Conservation (phyloP, 805 yeast species). For the Myxozyma neglecta region DNA sequence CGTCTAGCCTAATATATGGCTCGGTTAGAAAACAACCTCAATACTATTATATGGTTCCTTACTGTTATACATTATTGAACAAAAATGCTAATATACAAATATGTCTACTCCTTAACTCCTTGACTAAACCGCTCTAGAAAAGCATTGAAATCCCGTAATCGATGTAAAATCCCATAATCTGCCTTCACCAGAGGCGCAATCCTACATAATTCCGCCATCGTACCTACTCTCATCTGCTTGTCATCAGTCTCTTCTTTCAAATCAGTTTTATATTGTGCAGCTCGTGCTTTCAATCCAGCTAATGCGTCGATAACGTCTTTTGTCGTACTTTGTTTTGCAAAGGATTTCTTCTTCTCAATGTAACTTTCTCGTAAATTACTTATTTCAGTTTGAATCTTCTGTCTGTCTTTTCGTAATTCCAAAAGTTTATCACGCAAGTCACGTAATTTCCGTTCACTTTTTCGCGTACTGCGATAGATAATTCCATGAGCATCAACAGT, state of each 20-base stretch:
- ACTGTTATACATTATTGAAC: no score
- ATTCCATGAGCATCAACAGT: constrained; percentile 21
- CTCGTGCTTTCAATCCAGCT: constrained; percentile 9
- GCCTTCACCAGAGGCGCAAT: constrained; percentile 24
- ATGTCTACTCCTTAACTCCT: not conserved
- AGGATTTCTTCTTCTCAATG: not conserved
- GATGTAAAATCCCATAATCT: constrained; percentile 17
- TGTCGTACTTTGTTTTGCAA: constrained; percentile 1
- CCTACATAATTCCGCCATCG: constrained; percentile 21
- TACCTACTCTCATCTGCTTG: not conserved
- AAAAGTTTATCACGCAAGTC: constrained; percentile 12
- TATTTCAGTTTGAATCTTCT: constrained; percentile 6
- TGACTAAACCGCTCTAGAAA: constrained; percentile 8
- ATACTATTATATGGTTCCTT: not conserved
- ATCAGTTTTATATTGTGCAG: not conserved
- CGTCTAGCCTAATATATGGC: no score
- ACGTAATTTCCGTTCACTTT: constrained; percentile 2
- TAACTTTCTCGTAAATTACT: constrained; percentile 7
- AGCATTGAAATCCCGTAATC: constrained; percentile 14
- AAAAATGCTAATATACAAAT: no score
- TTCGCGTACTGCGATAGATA: constrained; percentile 5
- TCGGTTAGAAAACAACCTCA: no score
- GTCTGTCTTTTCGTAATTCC: constrained; percentile 17
- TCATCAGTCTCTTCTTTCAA: not conserved
- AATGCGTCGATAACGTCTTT: constrained; percentile 11